phyloP scores from a whole-genome alignment of 2,329 filamentous ascomycete genomes.

The Colletotrichum sidae region DNA sequence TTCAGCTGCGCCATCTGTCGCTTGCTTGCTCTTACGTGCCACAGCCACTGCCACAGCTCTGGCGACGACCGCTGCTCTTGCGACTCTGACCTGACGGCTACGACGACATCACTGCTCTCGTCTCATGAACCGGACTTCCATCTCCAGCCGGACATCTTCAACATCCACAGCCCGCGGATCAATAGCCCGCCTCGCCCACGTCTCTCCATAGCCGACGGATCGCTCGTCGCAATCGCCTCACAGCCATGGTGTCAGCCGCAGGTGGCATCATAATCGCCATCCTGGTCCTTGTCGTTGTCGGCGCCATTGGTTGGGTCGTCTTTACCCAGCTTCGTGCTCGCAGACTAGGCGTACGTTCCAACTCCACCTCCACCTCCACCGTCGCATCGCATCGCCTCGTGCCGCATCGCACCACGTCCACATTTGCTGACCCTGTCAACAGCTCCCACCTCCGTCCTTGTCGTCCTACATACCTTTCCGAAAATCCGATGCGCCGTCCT shows the following conservation, averaged over 20 bases:
- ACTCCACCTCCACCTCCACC: constrained; percentile 10
- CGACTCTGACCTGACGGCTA: constrained; percentile 2
- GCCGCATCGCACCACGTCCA: neutral
- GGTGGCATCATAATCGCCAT: constrained; percentile 81
- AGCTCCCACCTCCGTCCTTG: constrained; percentile 77
- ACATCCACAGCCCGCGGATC: constrained; percentile 5
- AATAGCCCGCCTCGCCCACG: constrained; percentile 22
- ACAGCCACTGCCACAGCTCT: constrained; percentile 22
- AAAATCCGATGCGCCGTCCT: constrained; percentile 55
- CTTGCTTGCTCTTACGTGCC: constrained; percentile 13
- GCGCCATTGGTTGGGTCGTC: constrained; percentile 73
- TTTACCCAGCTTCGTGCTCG: constrained; percentile 80
- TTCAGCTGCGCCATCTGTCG: neutral
- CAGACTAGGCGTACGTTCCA: constrained; percentile 71
- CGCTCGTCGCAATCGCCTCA: constrained; percentile 31
- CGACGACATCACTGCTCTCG: constrained; percentile 4
- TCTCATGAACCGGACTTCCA: constrained; percentile 26
- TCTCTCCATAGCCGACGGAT: constrained; percentile 19
- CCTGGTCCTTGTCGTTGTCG: constrained; percentile 69
- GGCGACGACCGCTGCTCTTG: constrained; percentile 1
- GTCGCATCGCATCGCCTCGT: neutral
- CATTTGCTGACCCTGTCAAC: constrained; percentile 22
- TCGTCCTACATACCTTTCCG: constrained; percentile 79
- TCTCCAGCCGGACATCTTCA: constrained; percentile 19
- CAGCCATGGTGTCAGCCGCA: constrained; percentile 66